phyloP scores from a whole-genome alignment of 1,284 basidiomycete genomes.

The Rhodotorula sp. region DNA sequence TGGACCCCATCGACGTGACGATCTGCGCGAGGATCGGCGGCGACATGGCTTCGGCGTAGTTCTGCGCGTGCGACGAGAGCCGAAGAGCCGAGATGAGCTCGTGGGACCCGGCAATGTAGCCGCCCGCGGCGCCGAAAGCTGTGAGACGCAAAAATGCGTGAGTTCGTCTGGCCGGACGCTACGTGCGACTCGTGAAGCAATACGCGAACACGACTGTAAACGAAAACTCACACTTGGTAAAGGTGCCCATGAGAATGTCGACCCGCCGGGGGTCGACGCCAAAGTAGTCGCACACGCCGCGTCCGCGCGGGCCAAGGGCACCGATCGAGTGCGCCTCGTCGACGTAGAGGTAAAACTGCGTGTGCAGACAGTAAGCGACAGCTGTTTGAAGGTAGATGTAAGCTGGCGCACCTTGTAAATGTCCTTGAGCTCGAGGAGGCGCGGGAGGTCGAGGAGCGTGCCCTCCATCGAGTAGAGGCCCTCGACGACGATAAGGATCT shows the following conservation, averaged over 20 bases:
- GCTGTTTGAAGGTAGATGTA: neutral
- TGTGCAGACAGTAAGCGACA: neutral
- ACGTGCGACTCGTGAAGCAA: neutral
- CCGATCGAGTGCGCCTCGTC: constrained; percentile 99
- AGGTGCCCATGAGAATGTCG: constrained; percentile 97
- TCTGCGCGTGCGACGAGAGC: constrained; percentile 75
- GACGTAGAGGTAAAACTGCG: constrained; percentile 89
- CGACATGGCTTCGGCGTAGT: constrained; percentile 87
- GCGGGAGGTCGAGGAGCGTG: constrained; percentile 81
- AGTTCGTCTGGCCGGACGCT: no score
- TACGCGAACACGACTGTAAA: neutral
- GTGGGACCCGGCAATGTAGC: constrained; percentile 87
- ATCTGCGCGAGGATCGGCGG: constrained; percentile 91
- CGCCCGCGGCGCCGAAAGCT: constrained; percentile 91
- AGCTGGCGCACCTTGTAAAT: constrained; percentile 78
- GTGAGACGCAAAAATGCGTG: neutral
- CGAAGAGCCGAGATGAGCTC: constrained; percentile 78
- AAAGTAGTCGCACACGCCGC: constrained; percentile 96
- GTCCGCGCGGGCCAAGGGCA: constrained; percentile 87
- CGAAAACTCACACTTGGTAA: constrained; percentile 71
- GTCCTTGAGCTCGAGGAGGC: constrained; percentile 81
- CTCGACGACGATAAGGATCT: constrained; percentile 93
- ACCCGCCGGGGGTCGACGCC: constrained; percentile 75
- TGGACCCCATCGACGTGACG: constrained; percentile 87
- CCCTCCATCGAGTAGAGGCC: constrained; percentile 99